A percentile compares a stretch with the other conserved stretches of the same genome.
Conservation (phyloP, 2,329 filamentous ascomycete species). For the Ophiosphaerella narmari region DNA sequence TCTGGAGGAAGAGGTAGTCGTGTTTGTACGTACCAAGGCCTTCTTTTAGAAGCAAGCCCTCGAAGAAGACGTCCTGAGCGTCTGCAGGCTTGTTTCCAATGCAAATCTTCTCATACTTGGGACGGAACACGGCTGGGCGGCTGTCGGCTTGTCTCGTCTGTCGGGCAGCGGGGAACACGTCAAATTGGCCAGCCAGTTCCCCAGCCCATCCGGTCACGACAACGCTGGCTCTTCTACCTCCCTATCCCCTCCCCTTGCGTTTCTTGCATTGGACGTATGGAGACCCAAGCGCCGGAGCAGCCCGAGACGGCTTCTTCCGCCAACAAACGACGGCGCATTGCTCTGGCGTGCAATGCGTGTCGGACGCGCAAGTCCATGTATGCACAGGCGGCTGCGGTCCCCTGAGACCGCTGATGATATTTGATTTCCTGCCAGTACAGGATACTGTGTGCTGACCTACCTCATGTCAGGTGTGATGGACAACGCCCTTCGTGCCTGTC, state of each 20-base stretch:
- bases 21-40: slow-evolving; percentile 37
- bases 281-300: neutral
- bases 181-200: no score
- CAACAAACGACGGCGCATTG: slow-evolving; percentile 3
- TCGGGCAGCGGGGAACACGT: no score
- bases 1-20: neutral
- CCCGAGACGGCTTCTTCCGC: neutral
- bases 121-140: slow-evolving; percentile 10
- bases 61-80: slow-evolving; percentile 48
- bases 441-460: no score
- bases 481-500: slow-evolving; percentile 1
- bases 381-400: neutral
- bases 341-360: slow-evolving; percentile 4
- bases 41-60: slow-evolving; percentile 47
- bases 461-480: slow-evolving; percentile 1
- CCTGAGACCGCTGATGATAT: no score
- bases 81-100: slow-evolving; percentile 46
- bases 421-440: no score
- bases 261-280: no score
- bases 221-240: no score
- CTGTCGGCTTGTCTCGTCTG: no score
- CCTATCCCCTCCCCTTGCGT: no score
- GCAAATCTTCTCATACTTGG: slow-evolving; percentile 46
- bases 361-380: slow-evolving; percentile 4
- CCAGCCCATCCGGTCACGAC: no score